These are phyloP conservation scores for Myxozyma neglecta DNA, from an alignment of 805 yeast species.

Conservation along the genomic window DNA sequence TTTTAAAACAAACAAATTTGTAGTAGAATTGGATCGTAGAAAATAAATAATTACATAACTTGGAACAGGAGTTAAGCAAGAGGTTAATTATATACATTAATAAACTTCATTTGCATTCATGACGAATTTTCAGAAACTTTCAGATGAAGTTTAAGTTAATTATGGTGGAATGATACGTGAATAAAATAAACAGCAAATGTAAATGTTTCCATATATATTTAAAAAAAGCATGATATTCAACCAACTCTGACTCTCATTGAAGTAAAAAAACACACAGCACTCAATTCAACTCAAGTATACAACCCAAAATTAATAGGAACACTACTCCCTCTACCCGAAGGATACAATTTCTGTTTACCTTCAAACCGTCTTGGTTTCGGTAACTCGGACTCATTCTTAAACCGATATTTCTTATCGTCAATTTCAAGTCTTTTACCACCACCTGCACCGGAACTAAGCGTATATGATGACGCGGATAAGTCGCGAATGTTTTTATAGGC, in stretches of 20 bases:
- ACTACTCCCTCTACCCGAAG: constrained; percentile 92
- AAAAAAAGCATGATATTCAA: not conserved
- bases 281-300: constrained; percentile 27
- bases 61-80: too few species aligned
- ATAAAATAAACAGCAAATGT: not conserved
- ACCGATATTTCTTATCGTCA: constrained; percentile 73
- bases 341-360: constrained; percentile 74
- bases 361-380: constrained; percentile 87
- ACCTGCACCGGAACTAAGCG: constrained; percentile 43
- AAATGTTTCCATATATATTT: not conserved
- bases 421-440: constrained; percentile 46
- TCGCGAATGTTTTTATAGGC: constrained; percentile 51
- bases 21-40: too few species aligned
- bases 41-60: too few species aligned
- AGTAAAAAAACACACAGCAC: not conserved
- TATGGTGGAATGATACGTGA: not conserved
- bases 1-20: too few species aligned
- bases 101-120: too few species aligned
- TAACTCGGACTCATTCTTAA: constrained; percentile 62
- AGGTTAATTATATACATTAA: too few species aligned
- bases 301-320: constrained; percentile 71
- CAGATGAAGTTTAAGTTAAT: too few species aligned
- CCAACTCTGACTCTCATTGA: not conserved
- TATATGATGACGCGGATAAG: constrained; percentile 65
- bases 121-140: too few species aligned